Evolutionary conservation across 2,329 filamentous ascomycete species (phyloP).

Genomic region (Talaromyces sp.): DNA sequence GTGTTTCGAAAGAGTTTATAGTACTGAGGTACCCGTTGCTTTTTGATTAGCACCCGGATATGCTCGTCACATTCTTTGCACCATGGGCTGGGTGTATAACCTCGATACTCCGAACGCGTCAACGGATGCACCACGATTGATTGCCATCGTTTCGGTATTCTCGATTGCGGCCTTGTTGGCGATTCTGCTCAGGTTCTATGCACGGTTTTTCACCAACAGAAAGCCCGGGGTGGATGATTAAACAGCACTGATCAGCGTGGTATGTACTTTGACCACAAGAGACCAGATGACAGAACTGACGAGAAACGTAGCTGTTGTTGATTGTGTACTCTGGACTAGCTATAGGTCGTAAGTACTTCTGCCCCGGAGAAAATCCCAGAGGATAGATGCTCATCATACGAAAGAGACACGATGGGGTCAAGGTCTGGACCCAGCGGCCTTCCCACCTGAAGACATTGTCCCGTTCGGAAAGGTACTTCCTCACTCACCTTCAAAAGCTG

Average conservation of each 20-base stretch:
- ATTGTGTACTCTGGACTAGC: constrained; percentile 1
- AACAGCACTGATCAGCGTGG: constrained; percentile 23
- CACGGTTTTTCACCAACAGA: constrained; percentile 24
- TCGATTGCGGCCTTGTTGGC: constrained; percentile 24
- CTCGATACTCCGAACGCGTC: constrained; percentile 25
- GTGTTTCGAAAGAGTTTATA: neutral
- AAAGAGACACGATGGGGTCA: constrained; percentile 30
- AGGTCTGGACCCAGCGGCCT: constrained; percentile 21
- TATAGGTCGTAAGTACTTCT: constrained; percentile 1
- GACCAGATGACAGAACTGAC: neutral
- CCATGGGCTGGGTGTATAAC: constrained; percentile 32
- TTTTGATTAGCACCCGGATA: neutral
- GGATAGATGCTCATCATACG: neutral
- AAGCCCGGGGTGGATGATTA: constrained; percentile 29
- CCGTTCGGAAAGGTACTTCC: constrained; percentile 26
- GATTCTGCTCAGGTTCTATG: constrained; percentile 26
- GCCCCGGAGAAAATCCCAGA: neutral
- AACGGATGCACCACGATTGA: constrained; percentile 23
- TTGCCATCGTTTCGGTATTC: constrained; percentile 25
- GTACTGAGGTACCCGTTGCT: neutral
- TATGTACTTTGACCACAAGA: constrained; percentile 16
- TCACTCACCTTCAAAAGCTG: neutral
- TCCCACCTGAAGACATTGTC: constrained; percentile 26
- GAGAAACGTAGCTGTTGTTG: neutral
- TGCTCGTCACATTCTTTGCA: neutral